A percentile compares a stretch with the other conserved stretches of the same genome.
phyloP scores from a whole-genome alignment of 2,329 filamentous ascomycete species.

The Cladosporium sp. region DNA sequence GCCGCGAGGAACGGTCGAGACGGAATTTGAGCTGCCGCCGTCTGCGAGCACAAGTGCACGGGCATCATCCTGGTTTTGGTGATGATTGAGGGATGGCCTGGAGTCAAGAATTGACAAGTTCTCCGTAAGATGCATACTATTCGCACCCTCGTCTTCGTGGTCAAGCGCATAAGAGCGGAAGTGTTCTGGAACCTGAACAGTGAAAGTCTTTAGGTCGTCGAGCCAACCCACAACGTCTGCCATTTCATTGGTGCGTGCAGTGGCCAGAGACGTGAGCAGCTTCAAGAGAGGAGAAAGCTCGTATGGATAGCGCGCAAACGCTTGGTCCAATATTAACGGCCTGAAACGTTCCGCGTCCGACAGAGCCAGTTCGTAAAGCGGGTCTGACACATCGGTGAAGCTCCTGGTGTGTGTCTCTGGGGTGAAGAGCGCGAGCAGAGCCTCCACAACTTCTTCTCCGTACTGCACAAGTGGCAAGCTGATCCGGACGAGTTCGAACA shows the following conservation, averaged over 20 bases:
- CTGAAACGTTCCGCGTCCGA: conserved; percentile 52
- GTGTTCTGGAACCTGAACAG: conserved; percentile 66
- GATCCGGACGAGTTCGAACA: conserved; percentile 67
- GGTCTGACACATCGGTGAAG: conserved; percentile 1
- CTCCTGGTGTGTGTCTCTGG: conserved; percentile 13
- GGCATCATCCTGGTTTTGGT: not conserved
- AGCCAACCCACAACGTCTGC: conserved; percentile 56
- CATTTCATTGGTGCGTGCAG: conserved; percentile 13
- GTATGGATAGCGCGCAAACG: conserved; percentile 76
- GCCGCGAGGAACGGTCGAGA: conserved; percentile 62
- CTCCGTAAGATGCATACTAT: conserved; percentile 65
- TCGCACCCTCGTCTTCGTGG: conserved; percentile 80
- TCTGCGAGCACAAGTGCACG: conserved; percentile 7
- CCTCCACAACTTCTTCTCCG: conserved; percentile 64
- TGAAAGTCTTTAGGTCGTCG: conserved; percentile 67
- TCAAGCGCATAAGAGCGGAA: conserved; percentile 74
- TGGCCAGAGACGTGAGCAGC: conserved; percentile 23
- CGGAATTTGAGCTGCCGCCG: not conserved
- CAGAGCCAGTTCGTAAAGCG: not conserved
- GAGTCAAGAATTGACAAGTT: conserved; percentile 60
- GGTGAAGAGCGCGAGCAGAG: conserved; percentile 60
- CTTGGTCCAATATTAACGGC: conserved; percentile 58
- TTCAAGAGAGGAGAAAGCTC: conserved; percentile 73
- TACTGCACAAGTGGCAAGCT: conserved; percentile 67
- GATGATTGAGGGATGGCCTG: not conserved